Evolutionary conservation across 352 stramenopile species (phyloP).

Genomic region (Globisporangium yorkense): DNA sequence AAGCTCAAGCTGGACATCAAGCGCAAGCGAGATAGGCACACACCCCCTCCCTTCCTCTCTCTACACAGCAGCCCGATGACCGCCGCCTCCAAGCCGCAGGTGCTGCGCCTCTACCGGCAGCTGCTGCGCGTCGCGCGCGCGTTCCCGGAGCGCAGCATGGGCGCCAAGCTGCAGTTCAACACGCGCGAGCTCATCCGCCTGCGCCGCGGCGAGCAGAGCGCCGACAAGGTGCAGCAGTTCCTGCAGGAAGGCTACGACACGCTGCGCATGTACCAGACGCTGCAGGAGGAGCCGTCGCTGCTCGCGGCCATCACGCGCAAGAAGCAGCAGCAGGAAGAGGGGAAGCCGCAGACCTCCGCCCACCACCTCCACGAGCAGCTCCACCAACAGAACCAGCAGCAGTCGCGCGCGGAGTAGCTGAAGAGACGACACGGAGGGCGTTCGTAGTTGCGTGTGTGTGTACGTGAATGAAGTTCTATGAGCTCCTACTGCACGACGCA

Average conservation of each 20-base stretch:
- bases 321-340: conserved; percentile 5
- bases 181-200: conserved; percentile 62
- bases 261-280: conserved; percentile 53
- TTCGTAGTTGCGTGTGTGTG: not conserved
- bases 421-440: not conserved
- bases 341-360: not conserved
- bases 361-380: conserved; percentile 1
- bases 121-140: conserved; percentile 38
- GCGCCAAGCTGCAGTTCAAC: conserved; percentile 71
- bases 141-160: conserved; percentile 59
- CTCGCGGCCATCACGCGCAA: conserved; percentile 60
- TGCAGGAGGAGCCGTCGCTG: conserved; percentile 35
- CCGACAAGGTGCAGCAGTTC: conserved; percentile 27
- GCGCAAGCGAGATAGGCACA: too few relatives aligned
- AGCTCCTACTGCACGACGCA: conserved; percentile 40
- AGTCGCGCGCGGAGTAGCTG: not conserved
- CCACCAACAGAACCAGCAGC: not conserved
- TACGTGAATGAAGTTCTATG: not conserved
- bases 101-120: conserved; percentile 57
- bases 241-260: conserved; percentile 47
- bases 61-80: not conserved
- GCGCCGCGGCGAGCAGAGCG: conserved; percentile 41
- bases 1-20: not conserved
- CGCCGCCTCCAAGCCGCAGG: conserved; percentile 20
- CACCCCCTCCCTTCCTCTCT: not conserved